These are phyloP conservation scores for Neonothopanus nambi DNA, from an alignment of 1,284 basidiomycete species.

Conservation along the genomic window DNA sequence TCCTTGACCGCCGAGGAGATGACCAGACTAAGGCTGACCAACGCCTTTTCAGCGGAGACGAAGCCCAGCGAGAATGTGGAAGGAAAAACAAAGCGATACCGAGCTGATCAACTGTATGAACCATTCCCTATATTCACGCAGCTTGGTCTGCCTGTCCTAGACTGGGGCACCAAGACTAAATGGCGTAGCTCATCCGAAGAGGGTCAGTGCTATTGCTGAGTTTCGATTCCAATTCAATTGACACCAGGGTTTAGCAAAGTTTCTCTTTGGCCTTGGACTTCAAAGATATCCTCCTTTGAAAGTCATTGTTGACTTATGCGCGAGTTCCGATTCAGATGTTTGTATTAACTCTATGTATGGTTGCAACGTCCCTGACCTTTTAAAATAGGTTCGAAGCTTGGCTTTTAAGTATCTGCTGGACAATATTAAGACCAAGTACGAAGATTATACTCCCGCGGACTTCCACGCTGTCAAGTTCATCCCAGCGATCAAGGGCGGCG, in stretches of 20 bases:
- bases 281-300: conserved; percentile 71
- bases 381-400: conserved; percentile 39
- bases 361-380: neutral
- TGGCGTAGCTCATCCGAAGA: conserved; percentile 85
- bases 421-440: conserved; percentile 64
- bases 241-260: conserved; percentile 59
- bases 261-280: conserved; percentile 82
- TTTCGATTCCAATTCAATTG: neutral
- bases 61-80: conserved; percentile 26
- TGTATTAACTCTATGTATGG: conserved; percentile 1
- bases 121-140: conserved; percentile 75
- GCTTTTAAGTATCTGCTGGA: conserved; percentile 83
- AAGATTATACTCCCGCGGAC: conserved; percentile 57
- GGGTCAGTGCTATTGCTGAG: conserved; percentile 47
- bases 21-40: conserved; percentile 74
- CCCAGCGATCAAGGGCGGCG: conserved; percentile 64
- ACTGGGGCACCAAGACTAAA: conserved; percentile 80
- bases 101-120: conserved; percentile 81
- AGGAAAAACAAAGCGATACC: conserved; percentile 44
- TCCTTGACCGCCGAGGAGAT: conserved; percentile 70
- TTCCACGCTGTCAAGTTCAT: conserved; percentile 74
- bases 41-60: conserved; percentile 77
- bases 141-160: conserved; percentile 80
- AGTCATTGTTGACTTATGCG: conserved; percentile 67
- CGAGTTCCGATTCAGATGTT: conserved; percentile 47